Base-by-base conservation (phyloP, 2,329 filamentous ascomycete genomes). In the Ophiostoma sp. region DNA sequence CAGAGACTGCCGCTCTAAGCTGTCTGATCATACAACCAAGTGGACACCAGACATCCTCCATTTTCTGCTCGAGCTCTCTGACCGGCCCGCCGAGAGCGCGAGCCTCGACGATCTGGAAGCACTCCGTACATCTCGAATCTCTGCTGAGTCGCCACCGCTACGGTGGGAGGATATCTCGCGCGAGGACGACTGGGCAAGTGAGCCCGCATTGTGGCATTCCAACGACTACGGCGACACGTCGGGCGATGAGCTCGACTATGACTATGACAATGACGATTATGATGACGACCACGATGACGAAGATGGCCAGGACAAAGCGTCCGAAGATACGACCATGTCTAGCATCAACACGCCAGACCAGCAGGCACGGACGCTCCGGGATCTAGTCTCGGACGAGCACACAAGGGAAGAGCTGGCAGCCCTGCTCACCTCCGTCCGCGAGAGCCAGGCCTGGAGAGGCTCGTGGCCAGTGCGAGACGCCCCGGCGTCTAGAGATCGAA, bases 41-140 rank as follows among this genome's bases (percentile, higher is more conserved):
- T 94, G 87, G 84, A 86, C 87, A 5, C 93, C 93, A 0, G 95
- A 98, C 73, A 82, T 91, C 14, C 80, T 98, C 14, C 88, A 90
- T 65, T 78, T 98, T 0, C 79, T 98, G 11, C 81, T 98, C 7
- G 86, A 92, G 70, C 84, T 98, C 0, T 94, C 94, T 1, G 89
- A 97, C 73, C 85, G 88, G 67, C 94, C 95, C 2, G 85, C 88
- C 0, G 84, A 88, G 66, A 89, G 92, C 66, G 86, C 91, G 0
- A 84, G 81, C 4, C 78, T 94, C 0, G 81, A 84, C 55, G 84
- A 87, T 71, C 79, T 95, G n/a, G 82, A 87, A 18, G 76, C 79
- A 1, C 77, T 89, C 2, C 81, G 77, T 44, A 76, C 80, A 49
- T 79, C 82, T 0, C 77, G 79, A 7, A 76, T 80, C 4, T 79